Base-by-base conservation (phyloP, 169 alveolate genomes). In the Prorocentrum cordatum region DNA sequence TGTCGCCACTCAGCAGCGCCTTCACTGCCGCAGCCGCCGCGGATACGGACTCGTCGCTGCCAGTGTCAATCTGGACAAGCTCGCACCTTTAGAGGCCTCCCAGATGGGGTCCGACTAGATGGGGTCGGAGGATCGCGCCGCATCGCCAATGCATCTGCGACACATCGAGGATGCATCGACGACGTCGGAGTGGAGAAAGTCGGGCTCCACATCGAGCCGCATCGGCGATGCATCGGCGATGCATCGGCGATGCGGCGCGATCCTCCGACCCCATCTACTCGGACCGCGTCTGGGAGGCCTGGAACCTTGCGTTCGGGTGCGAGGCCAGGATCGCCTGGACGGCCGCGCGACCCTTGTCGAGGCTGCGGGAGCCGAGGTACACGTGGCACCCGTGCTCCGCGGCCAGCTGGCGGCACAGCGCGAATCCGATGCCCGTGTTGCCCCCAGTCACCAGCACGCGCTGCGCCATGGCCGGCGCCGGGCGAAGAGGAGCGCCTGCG, bases 371-470 rank as follows among this genome's bases (percentile, higher is more conserved):
- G 33, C 70, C 66, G 31, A 72, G 24, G 50, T 72, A 72, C 3
- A 72, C 84, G 36, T 47, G 68, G 33, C 84, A 47, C 36, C 84
- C 84, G 9, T 71, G 38, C 45, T 72, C 84, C 22, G 29, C 22
- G n/a, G 68, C 31, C 32, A 72, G 84, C 68, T 72, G 84, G 68
- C 47, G 26, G 84, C 84, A 72, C 68, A 72, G 12, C 2, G 84
- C 84, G 31, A 72, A 42, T 18, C 84, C 84, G n/a, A 72, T 72
- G 35, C 84, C 84, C 2, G 84, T 32, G 32, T 72, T 72, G 50
- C 84, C 84, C 7, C 79, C 79, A 2, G 79, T 67, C n/a, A 67
- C 59, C 58, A 67, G 35, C 59, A 67, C 36, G 26, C 35, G 79
- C 35, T 67, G 79, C 35, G 59, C 24, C 79, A 67, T 67, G 59